Percentiles rank a stretch among this genome's conserved stretches.
Conservation (phyloP, 139 green algal genomes). For the Zygnema circumcarinatum region DNA sequence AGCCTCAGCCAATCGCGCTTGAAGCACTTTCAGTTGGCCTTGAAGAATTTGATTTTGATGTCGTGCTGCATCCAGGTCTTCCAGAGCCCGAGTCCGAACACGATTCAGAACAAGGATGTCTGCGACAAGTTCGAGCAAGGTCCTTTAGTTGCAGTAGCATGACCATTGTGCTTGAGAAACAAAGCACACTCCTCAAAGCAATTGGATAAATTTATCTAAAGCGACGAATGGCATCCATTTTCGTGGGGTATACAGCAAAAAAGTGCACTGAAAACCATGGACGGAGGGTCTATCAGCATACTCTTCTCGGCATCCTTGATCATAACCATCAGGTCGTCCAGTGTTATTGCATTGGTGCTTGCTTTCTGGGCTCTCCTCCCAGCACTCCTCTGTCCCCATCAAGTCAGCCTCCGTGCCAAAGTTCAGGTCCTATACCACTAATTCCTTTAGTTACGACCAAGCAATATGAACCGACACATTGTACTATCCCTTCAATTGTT, state of each 20-base stretch:
- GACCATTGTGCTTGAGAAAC: neutral
- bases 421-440: no score
- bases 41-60: slow-evolving; percentile 29
- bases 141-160: neutral
- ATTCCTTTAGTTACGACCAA: no score
- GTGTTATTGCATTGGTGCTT: neutral
- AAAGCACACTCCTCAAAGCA: neutral
- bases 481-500: no score
- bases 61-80: slow-evolving; percentile 41
- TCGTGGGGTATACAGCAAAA: neutral
- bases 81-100: slow-evolving; percentile 47
- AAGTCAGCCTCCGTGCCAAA: no score
- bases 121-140: neutral
- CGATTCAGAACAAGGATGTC: slow-evolving; percentile 60
- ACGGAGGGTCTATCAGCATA: no score
- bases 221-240: neutral
- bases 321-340: slow-evolving; percentile 55
- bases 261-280: no score
- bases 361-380: neutral
- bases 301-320: slow-evolving; percentile 61
- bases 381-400: neutral
- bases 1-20: slow-evolving; percentile 31
- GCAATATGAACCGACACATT: no score
- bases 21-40: slow-evolving; percentile 35
- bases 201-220: neutral